Evolutionary conservation across 257 asterid genomes (phyloP).

Genomic region (Solanum raphanifolium): DNA sequence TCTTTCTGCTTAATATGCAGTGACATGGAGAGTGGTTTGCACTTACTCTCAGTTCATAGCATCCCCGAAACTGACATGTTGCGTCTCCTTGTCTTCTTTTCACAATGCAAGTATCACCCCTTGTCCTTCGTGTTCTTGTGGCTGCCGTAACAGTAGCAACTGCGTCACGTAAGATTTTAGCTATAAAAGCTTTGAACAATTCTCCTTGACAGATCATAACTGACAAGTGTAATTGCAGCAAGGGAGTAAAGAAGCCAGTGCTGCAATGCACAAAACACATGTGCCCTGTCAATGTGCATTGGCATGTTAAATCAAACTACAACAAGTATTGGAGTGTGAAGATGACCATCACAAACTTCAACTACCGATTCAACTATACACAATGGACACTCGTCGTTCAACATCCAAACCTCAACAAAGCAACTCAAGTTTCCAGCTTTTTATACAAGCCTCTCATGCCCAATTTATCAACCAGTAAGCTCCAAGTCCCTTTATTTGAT

Average conservation of each 20-base stretch:
- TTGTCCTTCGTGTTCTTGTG: constrained; percentile 66
- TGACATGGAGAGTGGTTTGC: constrained; percentile 82
- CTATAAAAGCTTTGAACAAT: not conserved
- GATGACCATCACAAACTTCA: constrained; percentile 59
- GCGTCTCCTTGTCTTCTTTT: constrained; percentile 72
- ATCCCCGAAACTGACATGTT: constrained; percentile 43
- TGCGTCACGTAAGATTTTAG: constrained; percentile 44
- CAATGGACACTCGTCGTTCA: constrained; percentile 74
- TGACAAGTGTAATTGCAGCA: not conserved
- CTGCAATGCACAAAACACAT: constrained; percentile 60
- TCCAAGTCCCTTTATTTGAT: not conserved
- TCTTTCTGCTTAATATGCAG: constrained; percentile 18
- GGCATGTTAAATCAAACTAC: constrained; percentile 68
- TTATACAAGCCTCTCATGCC: constrained; percentile 59
- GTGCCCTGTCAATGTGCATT: constrained; percentile 72
- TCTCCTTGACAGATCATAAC: not conserved
- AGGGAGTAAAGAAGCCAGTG: constrained; percentile 31
- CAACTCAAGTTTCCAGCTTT: constrained; percentile 65
- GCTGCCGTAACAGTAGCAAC: constrained; percentile 41
- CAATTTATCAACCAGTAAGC: constrained; percentile 48
- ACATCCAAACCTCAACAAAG: constrained; percentile 65
- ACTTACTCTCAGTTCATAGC: constrained; percentile 52
- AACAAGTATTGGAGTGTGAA: constrained; percentile 51
- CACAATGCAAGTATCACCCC: constrained; percentile 52
- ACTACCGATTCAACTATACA: constrained; percentile 55